A percentile compares a stretch with the other conserved stretches of the same genome.
Conservation (phyloP, 2,329 filamentous ascomycete genomes). For the Neoascochyta sp. region DNA sequence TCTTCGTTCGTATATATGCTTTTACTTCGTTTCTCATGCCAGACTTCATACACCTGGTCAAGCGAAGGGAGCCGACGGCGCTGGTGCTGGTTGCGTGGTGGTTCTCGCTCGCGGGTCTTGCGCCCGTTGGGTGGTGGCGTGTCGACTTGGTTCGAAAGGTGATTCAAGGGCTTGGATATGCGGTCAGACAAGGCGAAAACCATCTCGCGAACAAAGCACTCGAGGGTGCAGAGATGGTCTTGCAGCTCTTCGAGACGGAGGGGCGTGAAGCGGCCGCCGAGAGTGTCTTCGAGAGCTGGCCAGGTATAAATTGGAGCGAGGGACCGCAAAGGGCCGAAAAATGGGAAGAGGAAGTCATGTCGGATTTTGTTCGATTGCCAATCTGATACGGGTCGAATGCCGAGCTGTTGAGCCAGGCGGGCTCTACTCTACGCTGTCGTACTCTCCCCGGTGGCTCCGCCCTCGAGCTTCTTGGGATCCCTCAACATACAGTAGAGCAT, state of each 20-base stretch:
- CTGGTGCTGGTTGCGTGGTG: slow-evolving; percentile 29
- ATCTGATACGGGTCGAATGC: too few relatives aligned
- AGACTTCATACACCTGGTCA: slow-evolving; percentile 24
- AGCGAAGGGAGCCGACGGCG: slow-evolving; percentile 21
- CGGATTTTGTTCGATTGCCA: too few relatives aligned
- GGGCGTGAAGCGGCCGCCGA: slow-evolving; percentile 22
- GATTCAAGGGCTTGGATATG: slow-evolving; percentile 20
- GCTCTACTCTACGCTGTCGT: too few relatives aligned
- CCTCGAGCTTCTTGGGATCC: slow-evolving; percentile 19
- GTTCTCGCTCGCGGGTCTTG: slow-evolving; percentile 21
- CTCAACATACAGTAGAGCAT: slow-evolving; percentile 48
- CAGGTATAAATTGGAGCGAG: slow-evolving; percentile 25
- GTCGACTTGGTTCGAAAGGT: slow-evolving; percentile 10
- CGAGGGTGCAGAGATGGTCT: slow-evolving; percentile 18
- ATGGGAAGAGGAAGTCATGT: slow-evolving; percentile 15
- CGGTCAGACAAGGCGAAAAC: slow-evolving; percentile 11
- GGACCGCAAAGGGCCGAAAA: slow-evolving; percentile 16
- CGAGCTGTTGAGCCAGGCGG: too few relatives aligned
- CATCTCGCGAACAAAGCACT: slow-evolving; percentile 13
- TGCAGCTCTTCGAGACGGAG: slow-evolving; percentile 7
- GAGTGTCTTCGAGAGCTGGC: slow-evolving; percentile 27
- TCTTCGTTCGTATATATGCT: slow-evolving; percentile 27
- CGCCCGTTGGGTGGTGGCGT: slow-evolving; percentile 28
- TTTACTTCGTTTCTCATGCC: slow-evolving; percentile 31
- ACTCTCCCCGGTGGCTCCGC: too few relatives aligned